Conservation (phyloP, 2,329 filamentous ascomycete genomes). For the Pyrenochaeta sp. region DNA sequence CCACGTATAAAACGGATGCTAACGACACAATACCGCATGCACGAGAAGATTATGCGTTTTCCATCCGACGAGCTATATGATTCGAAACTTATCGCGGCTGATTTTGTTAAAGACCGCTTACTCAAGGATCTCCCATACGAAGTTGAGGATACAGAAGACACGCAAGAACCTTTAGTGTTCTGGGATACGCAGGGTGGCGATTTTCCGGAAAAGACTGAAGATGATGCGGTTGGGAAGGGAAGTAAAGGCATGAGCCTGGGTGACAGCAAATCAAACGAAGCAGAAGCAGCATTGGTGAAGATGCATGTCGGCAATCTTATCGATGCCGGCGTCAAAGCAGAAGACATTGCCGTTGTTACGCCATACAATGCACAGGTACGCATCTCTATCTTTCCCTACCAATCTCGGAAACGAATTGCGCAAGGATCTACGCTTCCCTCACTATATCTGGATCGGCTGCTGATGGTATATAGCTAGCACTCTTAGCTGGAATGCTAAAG, state of each 20-base stretch:
- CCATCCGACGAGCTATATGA: constrained; percentile 91
- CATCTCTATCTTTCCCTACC: constrained; percentile 11
- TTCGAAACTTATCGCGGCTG: constrained; percentile 79
- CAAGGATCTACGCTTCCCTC: constrained; percentile 5
- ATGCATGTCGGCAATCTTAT: constrained; percentile 80
- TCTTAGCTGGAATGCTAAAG: constrained; percentile 79
- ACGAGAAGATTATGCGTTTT: constrained; percentile 93
- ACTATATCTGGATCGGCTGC: constrained; percentile 1
- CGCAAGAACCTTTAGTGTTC: constrained; percentile 85
- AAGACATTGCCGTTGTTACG: constrained; percentile 92
- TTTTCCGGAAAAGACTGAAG: constrained; percentile 83
- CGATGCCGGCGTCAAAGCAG: constrained; percentile 78
- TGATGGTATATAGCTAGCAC: constrained; percentile 67
- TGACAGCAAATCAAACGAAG: constrained; percentile 90
- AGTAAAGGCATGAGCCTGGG: constrained; percentile 63
- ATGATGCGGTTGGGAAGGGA: constrained; percentile 63
- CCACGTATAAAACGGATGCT: constrained; percentile 89
- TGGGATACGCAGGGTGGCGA: constrained; percentile 96
- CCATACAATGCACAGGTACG: constrained; percentile 91
- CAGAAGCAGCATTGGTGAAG: constrained; percentile 83
- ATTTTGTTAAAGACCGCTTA: constrained; percentile 76
- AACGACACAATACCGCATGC: constrained; percentile 98
- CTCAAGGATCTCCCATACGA: constrained; percentile 81
- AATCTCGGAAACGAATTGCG: constrained; percentile 12
- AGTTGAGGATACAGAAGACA: constrained; percentile 84